These are phyloP conservation scores for Melaleuca alternifolia DNA, from an alignment of 345 rosid genomes.

Conservation along the genomic window DNA sequence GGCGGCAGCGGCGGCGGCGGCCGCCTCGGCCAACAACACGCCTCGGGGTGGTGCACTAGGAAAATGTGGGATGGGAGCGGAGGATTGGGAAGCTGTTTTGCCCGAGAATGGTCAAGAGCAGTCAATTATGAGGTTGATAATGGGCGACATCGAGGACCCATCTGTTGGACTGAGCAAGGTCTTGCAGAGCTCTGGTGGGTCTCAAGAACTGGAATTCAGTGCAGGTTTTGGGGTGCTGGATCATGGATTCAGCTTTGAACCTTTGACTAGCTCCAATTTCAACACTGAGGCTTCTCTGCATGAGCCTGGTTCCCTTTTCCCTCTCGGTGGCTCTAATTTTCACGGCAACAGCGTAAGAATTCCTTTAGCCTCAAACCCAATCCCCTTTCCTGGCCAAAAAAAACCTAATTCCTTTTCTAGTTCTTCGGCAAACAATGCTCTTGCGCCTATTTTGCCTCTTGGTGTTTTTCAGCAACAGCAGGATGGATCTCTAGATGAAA, in stretches of 20 bases:
- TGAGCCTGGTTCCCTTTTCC: neutral
- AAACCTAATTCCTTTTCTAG: neutral
- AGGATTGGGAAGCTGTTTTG: conserved; percentile 10
- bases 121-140: conserved; percentile 31
- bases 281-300: neutral
- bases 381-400: neutral
- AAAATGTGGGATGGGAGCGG: conserved; percentile 8
- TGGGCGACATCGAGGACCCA: conserved; percentile 2
- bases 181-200: conserved; percentile 12
- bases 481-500: conserved; percentile 20
- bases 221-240: neutral
- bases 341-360: neutral
- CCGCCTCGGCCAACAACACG: neutral
- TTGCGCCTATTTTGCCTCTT: neutral
- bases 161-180: conserved; percentile 34
- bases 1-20: neutral
- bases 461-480: conserved; percentile 16
- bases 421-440: neutral
- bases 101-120: conserved; percentile 26
- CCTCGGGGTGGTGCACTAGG: neutral
- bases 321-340: neutral
- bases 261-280: neutral
- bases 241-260: neutral
- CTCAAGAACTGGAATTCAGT: neutral
- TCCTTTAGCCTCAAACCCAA: neutral